Percentiles rank a stretch among this genome's conserved stretches.
Evolutionary conservation across 2,329 filamentous ascomycete genomes (phyloP).

Genomic region (Diplodia sapinea): DNA sequence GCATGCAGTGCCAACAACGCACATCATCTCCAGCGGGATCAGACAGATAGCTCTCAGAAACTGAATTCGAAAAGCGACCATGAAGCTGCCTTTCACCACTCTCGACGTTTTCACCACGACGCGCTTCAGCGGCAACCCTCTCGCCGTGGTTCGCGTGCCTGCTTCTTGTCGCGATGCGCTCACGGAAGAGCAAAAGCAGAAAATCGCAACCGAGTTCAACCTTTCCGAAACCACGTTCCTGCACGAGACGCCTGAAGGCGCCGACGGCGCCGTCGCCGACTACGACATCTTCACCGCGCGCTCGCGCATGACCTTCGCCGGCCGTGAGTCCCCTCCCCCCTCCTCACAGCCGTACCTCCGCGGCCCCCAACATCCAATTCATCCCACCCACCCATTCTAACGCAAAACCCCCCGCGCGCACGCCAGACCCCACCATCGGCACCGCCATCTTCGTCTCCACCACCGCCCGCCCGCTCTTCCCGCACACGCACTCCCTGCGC

Average conservation of each 20-base stretch:
- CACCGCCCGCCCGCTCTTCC: neutral
- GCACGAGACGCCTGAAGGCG: conserved; percentile 44
- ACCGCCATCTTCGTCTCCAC: conserved; percentile 46
- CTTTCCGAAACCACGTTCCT: conserved; percentile 64
- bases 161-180: conserved; percentile 38
- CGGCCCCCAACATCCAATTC: neutral
- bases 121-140: conserved; percentile 58
- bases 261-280: conserved; percentile 34
- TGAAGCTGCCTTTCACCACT: conserved; percentile 45
- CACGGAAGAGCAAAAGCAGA: conserved; percentile 58
- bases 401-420: too few relatives aligned
- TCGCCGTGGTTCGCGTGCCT: conserved; percentile 61
- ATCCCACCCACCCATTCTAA: neutral
- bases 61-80: neutral
- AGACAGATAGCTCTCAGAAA: neutral
- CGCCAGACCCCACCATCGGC: conserved; percentile 57
- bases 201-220: conserved; percentile 63
- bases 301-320: conserved; percentile 62
- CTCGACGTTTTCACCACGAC: conserved; percentile 57
- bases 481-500: neutral
- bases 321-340: conserved; percentile 55
- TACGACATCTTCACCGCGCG: conserved; percentile 62
- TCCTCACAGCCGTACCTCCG: too few relatives aligned
- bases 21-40: neutral
- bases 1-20: neutral